Evolutionary conservation across 1,284 basidiomycete genomes (phyloP), one percentile per base, ranked within the genome.

Genomic region (Ustilago hordei): DNA sequence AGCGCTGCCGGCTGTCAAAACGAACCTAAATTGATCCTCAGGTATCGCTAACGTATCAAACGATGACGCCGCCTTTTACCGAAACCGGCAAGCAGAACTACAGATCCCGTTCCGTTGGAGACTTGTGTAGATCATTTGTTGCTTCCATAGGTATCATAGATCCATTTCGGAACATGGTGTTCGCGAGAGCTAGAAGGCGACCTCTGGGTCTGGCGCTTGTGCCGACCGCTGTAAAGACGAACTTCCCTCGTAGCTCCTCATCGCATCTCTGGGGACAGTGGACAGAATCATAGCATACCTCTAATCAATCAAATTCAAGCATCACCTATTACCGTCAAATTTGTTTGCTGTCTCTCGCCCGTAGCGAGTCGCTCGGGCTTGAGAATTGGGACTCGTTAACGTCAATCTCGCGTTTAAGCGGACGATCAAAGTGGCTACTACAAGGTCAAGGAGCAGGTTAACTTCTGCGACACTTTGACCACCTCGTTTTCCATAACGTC

Each of bases 401-500:
- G 60, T 62, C 23, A 55, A 45, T 28, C 31, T 62, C 39, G 3
- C 23, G 23, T 28, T 28, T 28, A 3, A 28, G 23, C 23, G 23
- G 23, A 28, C 23, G 23, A 28, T 55, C 55, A 53, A 63, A 63
- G 54, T 63, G 61, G 23, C 43, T 63, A 63, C 47, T 63, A 50
- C 41, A 63, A 63, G 43, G 61, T 63, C 55, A 55, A 55, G 54
- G 53, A 56, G 23, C 61, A 63, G 31, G 53, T 54, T 32, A 55
- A 63, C n/a, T 63, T 48, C 31, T 63, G 61, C 55, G 61, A 63
- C 45, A 48, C 54, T 23, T 63, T 53, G 55, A 56, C 53, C 9
- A 63, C 23, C 34, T 63, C 13, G 31, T 9, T 9, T 63, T 63
- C 45, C 32, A 63, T 41, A 63, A 63, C 38, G 39, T 55, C 23